Evolutionary conservation across 345 rosid genomes (phyloP).

Genomic region (Corymbia maculata): DNA sequence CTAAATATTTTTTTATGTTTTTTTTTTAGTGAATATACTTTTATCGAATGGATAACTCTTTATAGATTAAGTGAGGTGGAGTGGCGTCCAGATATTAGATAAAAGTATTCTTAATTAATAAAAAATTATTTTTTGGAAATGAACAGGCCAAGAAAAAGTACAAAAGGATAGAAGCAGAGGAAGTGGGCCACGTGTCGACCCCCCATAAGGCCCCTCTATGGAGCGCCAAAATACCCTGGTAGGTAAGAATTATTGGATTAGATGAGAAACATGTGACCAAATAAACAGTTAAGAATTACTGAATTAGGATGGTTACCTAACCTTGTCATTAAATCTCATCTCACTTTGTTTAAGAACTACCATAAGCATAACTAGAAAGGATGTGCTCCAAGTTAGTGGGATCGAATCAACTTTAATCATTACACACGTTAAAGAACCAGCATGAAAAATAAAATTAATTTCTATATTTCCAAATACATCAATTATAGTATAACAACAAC

Average conservation of each 20-base stretch:
- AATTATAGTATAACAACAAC: background rate
- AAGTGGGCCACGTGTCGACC: background rate
- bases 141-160: background rate
- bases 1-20: background rate
- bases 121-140: background rate
- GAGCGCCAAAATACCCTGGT: background rate
- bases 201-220: background rate
- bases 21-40: background rate
- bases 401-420: background rate
- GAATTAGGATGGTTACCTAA: background rate
- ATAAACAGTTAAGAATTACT: background rate
- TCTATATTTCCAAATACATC: background rate
- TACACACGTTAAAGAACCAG: background rate
- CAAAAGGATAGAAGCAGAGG: background rate
- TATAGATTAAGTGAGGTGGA: background rate
- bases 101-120: background rate
- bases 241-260: background rate
- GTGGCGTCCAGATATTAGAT: background rate
- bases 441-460: background rate
- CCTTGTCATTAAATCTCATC: background rate
- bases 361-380: background rate
- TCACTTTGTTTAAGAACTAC: background rate
- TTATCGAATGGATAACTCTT: background rate
- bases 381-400: background rate
- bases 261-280: background rate